Percentiles rank a stretch among this genome's conserved stretches.
Evolutionary conservation across 2,329 filamentous ascomycete genomes (phyloP).

Genomic region (Didymella segeticola): DNA sequence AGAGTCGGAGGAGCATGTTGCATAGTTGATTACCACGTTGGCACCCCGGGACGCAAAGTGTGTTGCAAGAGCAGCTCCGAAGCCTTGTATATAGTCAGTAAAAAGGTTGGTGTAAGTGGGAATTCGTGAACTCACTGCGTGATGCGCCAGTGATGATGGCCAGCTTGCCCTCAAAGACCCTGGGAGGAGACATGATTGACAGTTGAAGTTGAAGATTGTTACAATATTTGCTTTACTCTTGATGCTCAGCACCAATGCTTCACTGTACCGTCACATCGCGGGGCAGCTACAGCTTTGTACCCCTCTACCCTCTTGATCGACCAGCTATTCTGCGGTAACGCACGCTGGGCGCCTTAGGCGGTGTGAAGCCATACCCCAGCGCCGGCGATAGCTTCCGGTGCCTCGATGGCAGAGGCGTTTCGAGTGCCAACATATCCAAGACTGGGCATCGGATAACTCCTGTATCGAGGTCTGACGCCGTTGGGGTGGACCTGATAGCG

Average conservation of each 20-base stretch:
- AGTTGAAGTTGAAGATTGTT: background rate
- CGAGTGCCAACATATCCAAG: constrained; percentile 10
- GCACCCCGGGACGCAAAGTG: constrained; percentile 73
- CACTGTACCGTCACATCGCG: background rate
- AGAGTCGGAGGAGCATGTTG: constrained; percentile 62
- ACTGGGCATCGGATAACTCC: background rate
- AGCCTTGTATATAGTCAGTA: constrained; percentile 58
- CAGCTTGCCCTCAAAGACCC: constrained; percentile 69
- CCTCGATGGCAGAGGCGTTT: constrained; percentile 9
- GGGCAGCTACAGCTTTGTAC: constrained; percentile 15
- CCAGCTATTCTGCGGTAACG: background rate
- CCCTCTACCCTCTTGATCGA: constrained; percentile 1
- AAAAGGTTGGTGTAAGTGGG: background rate
- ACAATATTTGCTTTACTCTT: background rate
- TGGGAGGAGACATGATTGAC: constrained; percentile 7
- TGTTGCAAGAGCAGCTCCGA: constrained; percentile 68
- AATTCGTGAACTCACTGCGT: constrained; percentile 62
- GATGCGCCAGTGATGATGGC: constrained; percentile 79
- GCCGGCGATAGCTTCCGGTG: background rate
- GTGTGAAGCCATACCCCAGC: background rate
- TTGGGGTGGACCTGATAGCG: constrained; percentile 4
- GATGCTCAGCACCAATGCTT: constrained; percentile 1
- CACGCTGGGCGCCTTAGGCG: constrained; percentile 1
- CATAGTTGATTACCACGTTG: constrained; percentile 72
- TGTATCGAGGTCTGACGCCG: background rate